phyloP scores from a whole-genome alignment of 352 stramenopile genomes.

The Phytopythium mirpurense region DNA sequence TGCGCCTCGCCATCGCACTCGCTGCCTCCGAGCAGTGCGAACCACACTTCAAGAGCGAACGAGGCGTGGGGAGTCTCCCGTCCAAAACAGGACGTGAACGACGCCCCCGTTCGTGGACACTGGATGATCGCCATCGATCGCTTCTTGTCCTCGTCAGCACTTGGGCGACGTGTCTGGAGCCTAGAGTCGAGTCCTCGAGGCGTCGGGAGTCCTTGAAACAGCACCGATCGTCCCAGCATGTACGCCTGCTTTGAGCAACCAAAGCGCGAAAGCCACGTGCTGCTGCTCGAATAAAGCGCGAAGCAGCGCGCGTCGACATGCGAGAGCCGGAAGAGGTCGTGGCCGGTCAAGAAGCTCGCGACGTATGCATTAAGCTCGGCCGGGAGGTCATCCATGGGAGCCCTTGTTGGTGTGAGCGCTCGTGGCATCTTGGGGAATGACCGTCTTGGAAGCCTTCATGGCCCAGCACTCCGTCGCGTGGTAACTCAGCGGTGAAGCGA shows the following conservation, averaged over 20 bases:
- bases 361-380: not conserved
- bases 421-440: not conserved
- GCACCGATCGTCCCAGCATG: not conserved
- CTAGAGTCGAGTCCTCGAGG: not conserved
- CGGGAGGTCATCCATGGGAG: not conserved
- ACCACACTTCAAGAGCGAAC: not conserved
- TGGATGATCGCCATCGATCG: not conserved
- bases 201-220: not conserved
- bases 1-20: not conserved
- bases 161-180: not conserved
- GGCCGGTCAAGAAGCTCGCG: not conserved
- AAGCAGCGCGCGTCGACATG: not conserved
- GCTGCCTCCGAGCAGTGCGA: not conserved
- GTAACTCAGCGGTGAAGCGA: no score
- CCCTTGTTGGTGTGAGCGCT: not conserved
- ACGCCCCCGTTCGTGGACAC: not conserved
- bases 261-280: not conserved
- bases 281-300: not conserved
- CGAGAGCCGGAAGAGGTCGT: not conserved
- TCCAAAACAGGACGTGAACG: not conserved
- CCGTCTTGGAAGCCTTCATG: no score
- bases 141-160: not conserved
- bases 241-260: not conserved
- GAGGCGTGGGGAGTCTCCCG: not conserved
- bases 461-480: no score